phyloP scores from a whole-genome alignment of 2,329 filamentous ascomycete species.

The Trichophyton schoenleinii region DNA sequence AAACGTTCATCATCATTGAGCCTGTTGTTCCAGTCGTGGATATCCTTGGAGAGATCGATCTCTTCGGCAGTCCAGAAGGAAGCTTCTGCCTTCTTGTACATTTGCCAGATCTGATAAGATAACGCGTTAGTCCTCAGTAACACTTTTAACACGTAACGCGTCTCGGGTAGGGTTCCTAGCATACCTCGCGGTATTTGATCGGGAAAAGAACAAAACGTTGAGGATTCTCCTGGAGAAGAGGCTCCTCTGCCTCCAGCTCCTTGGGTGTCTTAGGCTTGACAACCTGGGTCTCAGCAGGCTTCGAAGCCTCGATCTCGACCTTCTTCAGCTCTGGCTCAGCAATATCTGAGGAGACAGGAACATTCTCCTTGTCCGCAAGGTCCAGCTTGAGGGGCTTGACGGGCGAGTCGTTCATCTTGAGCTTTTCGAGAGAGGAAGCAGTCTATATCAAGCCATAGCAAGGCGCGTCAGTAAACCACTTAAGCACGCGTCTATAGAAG shows the following conservation, averaged over 20 bases:
- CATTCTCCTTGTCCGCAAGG: slow-evolving; percentile 69
- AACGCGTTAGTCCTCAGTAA: slow-evolving; percentile 30
- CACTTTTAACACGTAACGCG: slow-evolving; percentile 48
- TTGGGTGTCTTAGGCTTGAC: slow-evolving; percentile 42
- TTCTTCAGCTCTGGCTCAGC: slow-evolving; percentile 46
- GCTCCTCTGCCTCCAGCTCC: slow-evolving; percentile 67
- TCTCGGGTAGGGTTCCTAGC: slow-evolving; percentile 38
- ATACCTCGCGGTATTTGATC: slow-evolving; percentile 97
- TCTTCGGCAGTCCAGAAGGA: slow-evolving; percentile 99
- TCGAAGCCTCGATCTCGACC: slow-evolving; percentile 31
- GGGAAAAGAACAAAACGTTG: slow-evolving; percentile 96
- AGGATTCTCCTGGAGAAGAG: slow-evolving; percentile 87
- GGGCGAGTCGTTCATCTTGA: slow-evolving; percentile 82
- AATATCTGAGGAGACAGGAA: slow-evolving; percentile 39
- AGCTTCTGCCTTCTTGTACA: slow-evolving; percentile 99
- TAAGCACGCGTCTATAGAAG: slow-evolving; percentile 20
- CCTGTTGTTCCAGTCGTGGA: slow-evolving; percentile 98
- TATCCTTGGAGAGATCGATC: slow-evolving; percentile 96
- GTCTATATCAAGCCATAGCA: slow-evolving; percentile 43
- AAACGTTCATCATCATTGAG: slow-evolving; percentile 94
- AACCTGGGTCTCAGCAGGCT: slow-evolving; percentile 30
- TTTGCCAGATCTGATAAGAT: slow-evolving; percentile 79
- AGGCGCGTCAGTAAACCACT: slow-evolving; percentile 26
- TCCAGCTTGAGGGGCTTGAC: slow-evolving; percentile 79
- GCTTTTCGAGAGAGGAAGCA: slow-evolving; percentile 69